Base-by-base conservation (phyloP, 768 basidiomycete genomes). In the Termitomyces bulborhizus region DNA sequence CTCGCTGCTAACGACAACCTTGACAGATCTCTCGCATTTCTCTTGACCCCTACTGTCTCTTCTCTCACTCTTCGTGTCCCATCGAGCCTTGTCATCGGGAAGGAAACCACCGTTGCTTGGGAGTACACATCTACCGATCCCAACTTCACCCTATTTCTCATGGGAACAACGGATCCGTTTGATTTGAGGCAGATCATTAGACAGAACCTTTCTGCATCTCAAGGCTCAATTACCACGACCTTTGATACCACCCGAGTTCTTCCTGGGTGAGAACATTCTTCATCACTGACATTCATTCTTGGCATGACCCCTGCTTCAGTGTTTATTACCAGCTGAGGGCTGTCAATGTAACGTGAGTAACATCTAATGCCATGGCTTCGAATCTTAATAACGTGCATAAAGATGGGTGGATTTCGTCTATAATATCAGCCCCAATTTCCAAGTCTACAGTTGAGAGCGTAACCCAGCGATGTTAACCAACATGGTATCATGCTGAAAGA, bases 51-150 rank as follows among this genome's bases (percentile, higher is more conserved):
- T 21, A 24, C 45, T 16, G 56, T 54, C 5, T 58, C 46, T 32
- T 51, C 54, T 6, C 34, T 58, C n/a, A 53, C 41, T 7, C 11
- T 61, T 6, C 46, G 43, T 21, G 16, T 26, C 9, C 53, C 55
- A 1, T 54, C 49, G 32, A 59, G 44, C 55, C 53, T 55, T 27
- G 55, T 57, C 32, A 51, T 57, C 7, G 55, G 58, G 11, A 26
- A 54, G 7, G 52, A 53, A 4, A 59, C 60, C 40, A 52, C 48
- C n/a, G 53, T 61, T 37, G 44, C 53, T 18, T 59, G 55, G 55
- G 39, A 40, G 24, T n/a, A 41, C 24, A 34, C 4, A 32, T 34
- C 51, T 9, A 54, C n/a, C 7, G 55, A 56, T 48, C 46, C 53
- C 18, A 46, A 43, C 26, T 59, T 50, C 37, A 51, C 55, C 16